These are phyloP conservation scores for Themeda triandra DNA, from an alignment of 176 grass and related monocot genomes.

Conservation along the genomic window DNA sequence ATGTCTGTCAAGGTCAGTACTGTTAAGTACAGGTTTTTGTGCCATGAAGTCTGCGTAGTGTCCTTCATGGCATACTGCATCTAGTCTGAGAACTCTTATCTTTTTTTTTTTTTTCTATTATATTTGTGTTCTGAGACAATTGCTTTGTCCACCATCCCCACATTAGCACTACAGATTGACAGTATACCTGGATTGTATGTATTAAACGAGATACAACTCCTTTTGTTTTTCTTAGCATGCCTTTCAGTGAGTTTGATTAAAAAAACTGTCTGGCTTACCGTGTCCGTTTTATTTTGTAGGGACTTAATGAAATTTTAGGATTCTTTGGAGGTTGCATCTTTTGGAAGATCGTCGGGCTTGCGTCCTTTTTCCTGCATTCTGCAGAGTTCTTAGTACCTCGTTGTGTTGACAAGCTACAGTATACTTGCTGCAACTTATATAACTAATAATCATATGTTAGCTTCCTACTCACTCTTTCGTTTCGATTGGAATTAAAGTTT, in stretches of 20 bases:
- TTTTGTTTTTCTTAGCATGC: not conserved
- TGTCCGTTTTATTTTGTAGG: constrained; percentile 24
- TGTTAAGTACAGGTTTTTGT: not conserved
- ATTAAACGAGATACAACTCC: not conserved
- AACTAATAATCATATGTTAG: constrained; percentile 15
- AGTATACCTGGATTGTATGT: not conserved
- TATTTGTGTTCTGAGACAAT: not conserved
- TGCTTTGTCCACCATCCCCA: not conserved
- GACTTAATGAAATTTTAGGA: constrained; percentile 14
- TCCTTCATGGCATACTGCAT: not conserved
- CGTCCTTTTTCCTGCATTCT: not conserved
- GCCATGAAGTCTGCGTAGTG: not conserved
- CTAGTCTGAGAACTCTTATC: not conserved
- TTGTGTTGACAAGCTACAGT: no score
- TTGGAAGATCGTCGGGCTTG: constrained; percentile 17
- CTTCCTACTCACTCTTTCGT: not conserved
- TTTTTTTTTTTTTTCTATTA: not conserved
- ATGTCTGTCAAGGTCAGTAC: not conserved
- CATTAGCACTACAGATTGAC: not conserved
- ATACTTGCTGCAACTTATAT: not conserved
- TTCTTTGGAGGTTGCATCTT: constrained; percentile 3
- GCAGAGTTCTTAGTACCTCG: not conserved
- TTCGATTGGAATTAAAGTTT: not conserved
- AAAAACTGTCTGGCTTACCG: not conserved
- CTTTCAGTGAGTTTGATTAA: not conserved